Evolutionary conservation across 2,329 filamentous ascomycete species (phyloP).

Genomic region (Ceratocystis harringtonii): DNA sequence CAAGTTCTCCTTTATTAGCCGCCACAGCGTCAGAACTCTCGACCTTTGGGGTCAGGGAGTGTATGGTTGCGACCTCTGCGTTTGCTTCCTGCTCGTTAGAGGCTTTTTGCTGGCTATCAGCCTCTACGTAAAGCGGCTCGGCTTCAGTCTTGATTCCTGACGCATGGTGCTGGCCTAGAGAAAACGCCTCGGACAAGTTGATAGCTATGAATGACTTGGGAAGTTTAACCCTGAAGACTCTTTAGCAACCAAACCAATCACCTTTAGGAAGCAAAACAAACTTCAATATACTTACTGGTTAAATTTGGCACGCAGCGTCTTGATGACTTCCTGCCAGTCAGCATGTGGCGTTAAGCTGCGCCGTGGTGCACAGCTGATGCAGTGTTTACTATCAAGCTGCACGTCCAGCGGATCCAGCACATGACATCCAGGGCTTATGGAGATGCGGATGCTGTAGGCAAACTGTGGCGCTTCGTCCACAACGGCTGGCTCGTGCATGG

Average conservation of each 20-base stretch:
- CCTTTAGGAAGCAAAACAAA: slow-evolving; percentile 18
- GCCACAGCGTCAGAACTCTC: not conserved
- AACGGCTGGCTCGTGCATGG: slow-evolving; percentile 24
- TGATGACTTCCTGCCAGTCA: slow-evolving; percentile 95
- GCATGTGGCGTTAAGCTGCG: slow-evolving; percentile 78
- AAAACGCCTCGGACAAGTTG: slow-evolving; percentile 48
- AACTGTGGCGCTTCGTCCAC: slow-evolving; percentile 51
- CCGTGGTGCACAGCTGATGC: slow-evolving; percentile 85
- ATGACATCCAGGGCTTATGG: slow-evolving; percentile 88
- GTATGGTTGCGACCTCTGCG: too few species aligned
- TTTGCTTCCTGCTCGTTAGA: not conserved
- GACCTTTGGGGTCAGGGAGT: not conserved
- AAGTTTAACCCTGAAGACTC: slow-evolving; percentile 41
- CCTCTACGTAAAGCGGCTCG: slow-evolving; percentile 20
- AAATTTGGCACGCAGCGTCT: slow-evolving; percentile 87
- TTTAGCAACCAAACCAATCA: not conserved
- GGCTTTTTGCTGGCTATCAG: not conserved
- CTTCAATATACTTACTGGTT: slow-evolving; percentile 52
- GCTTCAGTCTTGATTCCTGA: slow-evolving; percentile 22
- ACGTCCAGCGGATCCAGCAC: slow-evolving; percentile 93
- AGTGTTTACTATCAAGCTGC: slow-evolving; percentile 88
- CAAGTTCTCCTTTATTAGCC: not conserved
- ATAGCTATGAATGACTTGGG: slow-evolving; percentile 52
- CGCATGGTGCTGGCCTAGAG: slow-evolving; percentile 39
- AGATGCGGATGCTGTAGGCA: slow-evolving; percentile 92